Evolutionary conservation across 2,329 filamentous ascomycete species (phyloP).

Genomic region (Penicillium sclerotiorum): DNA sequence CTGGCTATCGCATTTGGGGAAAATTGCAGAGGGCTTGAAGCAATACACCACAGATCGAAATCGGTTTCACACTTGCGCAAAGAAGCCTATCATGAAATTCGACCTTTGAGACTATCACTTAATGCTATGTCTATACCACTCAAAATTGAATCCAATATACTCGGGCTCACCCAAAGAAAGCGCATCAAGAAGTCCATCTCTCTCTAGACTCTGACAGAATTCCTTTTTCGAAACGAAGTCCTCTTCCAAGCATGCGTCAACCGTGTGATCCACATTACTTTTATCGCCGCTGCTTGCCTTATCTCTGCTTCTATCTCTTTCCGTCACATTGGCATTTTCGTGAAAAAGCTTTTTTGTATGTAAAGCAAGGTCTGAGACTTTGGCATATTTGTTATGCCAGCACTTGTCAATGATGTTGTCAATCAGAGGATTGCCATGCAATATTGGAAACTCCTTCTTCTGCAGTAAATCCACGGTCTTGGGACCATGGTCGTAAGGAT

Average conservation of each 20-base stretch:
- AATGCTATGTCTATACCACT: constrained; percentile 6
- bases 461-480: constrained; percentile 28
- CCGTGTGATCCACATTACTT: not conserved
- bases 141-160: constrained; percentile 25
- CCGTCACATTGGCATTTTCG: not conserved
- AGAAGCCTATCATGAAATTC: not conserved
- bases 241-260: constrained; percentile 8
- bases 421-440: constrained; percentile 29
- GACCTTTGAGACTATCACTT: not conserved
- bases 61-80: no score
- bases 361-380: constrained; percentile 22
- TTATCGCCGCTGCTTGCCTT: not conserved
- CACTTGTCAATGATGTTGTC: constrained; percentile 28
- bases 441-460: constrained; percentile 27
- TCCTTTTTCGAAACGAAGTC: constrained; percentile 22
- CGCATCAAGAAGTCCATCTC: constrained; percentile 27
- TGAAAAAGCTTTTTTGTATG: constrained; percentile 18
- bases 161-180: constrained; percentile 27
- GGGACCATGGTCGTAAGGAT: constrained; percentile 28
- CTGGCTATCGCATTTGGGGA: no score
- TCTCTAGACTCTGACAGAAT: constrained; percentile 29
- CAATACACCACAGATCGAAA: no score
- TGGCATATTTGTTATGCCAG: constrained; percentile 26
- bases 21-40: no score
- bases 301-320: not conserved